Percentiles rank a stretch among this genome's conserved stretches.
Evolutionary conservation across 371 early-diverging fungal species (phyloP).

Genomic region (Coemansia sp.): DNA sequence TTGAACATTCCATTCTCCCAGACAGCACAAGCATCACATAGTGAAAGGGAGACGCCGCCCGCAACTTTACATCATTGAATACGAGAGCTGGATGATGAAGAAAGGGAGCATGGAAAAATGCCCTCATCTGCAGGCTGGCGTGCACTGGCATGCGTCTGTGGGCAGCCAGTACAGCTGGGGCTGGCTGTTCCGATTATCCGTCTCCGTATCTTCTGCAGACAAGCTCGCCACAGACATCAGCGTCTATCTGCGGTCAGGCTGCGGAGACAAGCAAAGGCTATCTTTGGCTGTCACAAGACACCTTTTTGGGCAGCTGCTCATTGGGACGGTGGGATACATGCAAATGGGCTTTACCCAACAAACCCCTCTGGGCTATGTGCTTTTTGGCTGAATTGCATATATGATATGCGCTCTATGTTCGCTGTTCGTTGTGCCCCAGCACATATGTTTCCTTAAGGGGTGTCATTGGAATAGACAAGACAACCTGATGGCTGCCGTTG

Average conservation of each 20-base stretch:
- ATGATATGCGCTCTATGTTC: neutral
- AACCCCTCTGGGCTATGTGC: neutral
- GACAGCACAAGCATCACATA: too few species aligned
- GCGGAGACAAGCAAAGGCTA: neutral
- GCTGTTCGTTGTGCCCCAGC: neutral
- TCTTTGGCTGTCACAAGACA: neutral
- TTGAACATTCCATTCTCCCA: neutral
- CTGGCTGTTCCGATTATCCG: conserved; percentile 1
- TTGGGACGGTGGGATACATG: too few species aligned
- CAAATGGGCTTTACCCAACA: neutral
- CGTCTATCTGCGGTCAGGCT: neutral
- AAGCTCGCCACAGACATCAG: neutral
- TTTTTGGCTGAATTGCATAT: neutral
- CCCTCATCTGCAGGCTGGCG: conserved; percentile 2
- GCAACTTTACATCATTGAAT: too few species aligned
- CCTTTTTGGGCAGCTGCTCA: neutral
- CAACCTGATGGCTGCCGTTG: neutral
- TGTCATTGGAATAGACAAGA: neutral
- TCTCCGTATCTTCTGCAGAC: neutral
- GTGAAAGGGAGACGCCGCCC: too few species aligned
- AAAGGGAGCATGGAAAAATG: neutral
- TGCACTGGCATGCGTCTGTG: neutral
- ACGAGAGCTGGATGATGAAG: neutral
- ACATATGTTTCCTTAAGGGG: neutral
- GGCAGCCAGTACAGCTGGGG: too few species aligned